A percentile compares a stretch with the other conserved stretches of the same genome.
These are phyloP conservation scores for Monilinia aucupariae DNA, from an alignment of 2,329 filamentous ascomycete genomes.

Conservation along the genomic window DNA sequence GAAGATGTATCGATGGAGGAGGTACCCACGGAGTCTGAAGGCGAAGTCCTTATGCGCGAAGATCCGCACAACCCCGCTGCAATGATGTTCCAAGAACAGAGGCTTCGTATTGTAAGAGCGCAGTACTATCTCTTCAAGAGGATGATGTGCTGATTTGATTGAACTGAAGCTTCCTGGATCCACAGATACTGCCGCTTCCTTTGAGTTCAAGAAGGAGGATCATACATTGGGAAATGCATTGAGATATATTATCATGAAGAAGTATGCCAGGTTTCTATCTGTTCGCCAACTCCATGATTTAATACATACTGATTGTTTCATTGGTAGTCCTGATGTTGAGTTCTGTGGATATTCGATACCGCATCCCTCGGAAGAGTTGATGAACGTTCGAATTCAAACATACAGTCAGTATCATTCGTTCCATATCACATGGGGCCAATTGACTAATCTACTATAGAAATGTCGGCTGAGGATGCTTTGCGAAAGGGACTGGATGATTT, in stretches of 20 bases:
- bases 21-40: constrained; percentile 17
- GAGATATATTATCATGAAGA: constrained; percentile 97
- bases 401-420: constrained; percentile 59
- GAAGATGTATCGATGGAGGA: constrained; percentile 32
- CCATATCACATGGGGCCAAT: neutral
- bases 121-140: neutral
- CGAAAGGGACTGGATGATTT: constrained; percentile 87
- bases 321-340: constrained; percentile 78
- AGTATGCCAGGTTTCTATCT: constrained; percentile 51
- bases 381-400: constrained; percentile 97
- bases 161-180: constrained; percentile 9
- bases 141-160: neutral
- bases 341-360: constrained; percentile 98
- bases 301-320: constrained; percentile 17
- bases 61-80: constrained; percentile 22
- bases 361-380: constrained; percentile 90
- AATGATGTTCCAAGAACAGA: constrained; percentile 25
- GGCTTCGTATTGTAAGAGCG: constrained; percentile 30
- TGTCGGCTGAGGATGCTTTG: constrained; percentile 75
- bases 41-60: constrained; percentile 12
- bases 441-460: constrained; percentile 49
- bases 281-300: neutral
- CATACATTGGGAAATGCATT: constrained; percentile 94
- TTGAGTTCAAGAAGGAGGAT: constrained; percentile 89
- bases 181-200: constrained; percentile 77